These are phyloP conservation scores for Hypomyces perniciosus DNA, from an alignment of 2,329 filamentous ascomycete species.

Conservation along the genomic window DNA sequence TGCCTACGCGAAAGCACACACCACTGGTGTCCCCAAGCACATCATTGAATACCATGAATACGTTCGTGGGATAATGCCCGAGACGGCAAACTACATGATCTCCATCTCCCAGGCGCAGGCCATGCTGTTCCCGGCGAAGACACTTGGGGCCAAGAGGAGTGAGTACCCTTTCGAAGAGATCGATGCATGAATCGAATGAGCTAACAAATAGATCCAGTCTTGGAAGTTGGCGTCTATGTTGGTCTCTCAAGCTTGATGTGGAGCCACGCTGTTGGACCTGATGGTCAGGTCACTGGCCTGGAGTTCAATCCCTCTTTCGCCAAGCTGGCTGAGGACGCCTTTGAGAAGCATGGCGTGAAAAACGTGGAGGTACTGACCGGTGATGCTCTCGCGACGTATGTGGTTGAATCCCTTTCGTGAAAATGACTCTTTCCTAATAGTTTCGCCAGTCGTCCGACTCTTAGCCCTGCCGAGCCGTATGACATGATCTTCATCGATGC, in stretches of 20 bases:
- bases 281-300: slow-evolving; percentile 38
- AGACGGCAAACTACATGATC: slow-evolving; percentile 23
- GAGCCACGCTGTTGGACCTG: slow-evolving; percentile 39
- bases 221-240: slow-evolving; percentile 44
- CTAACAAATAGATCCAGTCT: slow-evolving; percentile 26
- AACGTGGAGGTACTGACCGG: slow-evolving; percentile 38
- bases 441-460: slow-evolving; percentile 14
- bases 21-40: slow-evolving; percentile 35
- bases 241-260: slow-evolving; percentile 45
- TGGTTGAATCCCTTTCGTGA: slow-evolving; percentile 3
- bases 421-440: background rate
- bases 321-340: slow-evolving; percentile 32
- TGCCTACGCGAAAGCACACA: slow-evolving; percentile 38
- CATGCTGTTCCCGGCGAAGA: slow-evolving; percentile 35
- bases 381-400: slow-evolving; percentile 36
- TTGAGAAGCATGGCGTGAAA: slow-evolving; percentile 32
- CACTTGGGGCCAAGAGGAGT: slow-evolving; percentile 37
- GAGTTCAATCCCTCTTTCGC: slow-evolving; percentile 42
- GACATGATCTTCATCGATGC: slow-evolving; percentile 46
- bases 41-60: slow-evolving; percentile 33
- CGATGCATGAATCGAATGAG: background rate
- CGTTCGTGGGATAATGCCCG: slow-evolving; percentile 22
- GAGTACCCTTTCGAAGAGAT: slow-evolving; percentile 4
- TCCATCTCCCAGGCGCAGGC: slow-evolving; percentile 37
- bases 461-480: slow-evolving; percentile 33